Evolutionary conservation across 495 filamentous ascomycete species (phyloP).

Genomic region (Schizothecium vesticola): DNA sequence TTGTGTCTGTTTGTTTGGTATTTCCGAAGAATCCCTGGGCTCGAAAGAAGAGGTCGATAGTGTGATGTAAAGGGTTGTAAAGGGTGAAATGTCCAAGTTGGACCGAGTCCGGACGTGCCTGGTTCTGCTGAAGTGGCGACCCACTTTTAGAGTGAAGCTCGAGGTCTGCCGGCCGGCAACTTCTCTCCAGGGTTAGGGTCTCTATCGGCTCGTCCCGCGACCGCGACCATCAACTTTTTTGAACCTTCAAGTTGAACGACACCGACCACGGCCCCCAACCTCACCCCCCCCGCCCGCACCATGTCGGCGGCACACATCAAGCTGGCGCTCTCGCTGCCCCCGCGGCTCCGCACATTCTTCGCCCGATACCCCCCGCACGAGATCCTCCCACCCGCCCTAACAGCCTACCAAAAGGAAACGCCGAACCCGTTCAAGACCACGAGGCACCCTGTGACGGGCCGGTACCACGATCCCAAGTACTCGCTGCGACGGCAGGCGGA

Average conservation of each 20-base stretch:
- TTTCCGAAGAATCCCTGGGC: neutral
- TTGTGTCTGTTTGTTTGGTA: neutral
- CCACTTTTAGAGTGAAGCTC: neutral
- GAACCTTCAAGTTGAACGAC: neutral
- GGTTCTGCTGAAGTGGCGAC: neutral
- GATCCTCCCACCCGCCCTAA: too few species aligned
- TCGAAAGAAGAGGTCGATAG: neutral
- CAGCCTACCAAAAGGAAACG: slow-evolving; percentile 38
- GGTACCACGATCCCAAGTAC: slow-evolving; percentile 74
- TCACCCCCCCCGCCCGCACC: slow-evolving; percentile 12
- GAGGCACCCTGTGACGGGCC: slow-evolving; percentile 64
- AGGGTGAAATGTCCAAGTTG: neutral
- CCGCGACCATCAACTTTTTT: slow-evolving; percentile 11
- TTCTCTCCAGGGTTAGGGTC: slow-evolving; percentile 4
- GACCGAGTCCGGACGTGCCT: neutral
- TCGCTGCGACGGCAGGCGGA: slow-evolving; percentile 86
- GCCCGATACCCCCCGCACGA: slow-evolving; percentile 72
- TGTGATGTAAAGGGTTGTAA: neutral
- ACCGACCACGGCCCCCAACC: neutral
- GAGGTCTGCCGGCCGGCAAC: neutral
- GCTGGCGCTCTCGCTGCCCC: slow-evolving; percentile 63
- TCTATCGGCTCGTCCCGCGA: neutral
- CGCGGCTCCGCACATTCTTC: slow-evolving; percentile 80
- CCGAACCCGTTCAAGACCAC: slow-evolving; percentile 72
- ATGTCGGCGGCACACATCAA: slow-evolving; percentile 40